phyloP scores from a whole-genome alignment of 768 basidiomycete genomes.

The Tricholoma hemisulphureum region DNA sequence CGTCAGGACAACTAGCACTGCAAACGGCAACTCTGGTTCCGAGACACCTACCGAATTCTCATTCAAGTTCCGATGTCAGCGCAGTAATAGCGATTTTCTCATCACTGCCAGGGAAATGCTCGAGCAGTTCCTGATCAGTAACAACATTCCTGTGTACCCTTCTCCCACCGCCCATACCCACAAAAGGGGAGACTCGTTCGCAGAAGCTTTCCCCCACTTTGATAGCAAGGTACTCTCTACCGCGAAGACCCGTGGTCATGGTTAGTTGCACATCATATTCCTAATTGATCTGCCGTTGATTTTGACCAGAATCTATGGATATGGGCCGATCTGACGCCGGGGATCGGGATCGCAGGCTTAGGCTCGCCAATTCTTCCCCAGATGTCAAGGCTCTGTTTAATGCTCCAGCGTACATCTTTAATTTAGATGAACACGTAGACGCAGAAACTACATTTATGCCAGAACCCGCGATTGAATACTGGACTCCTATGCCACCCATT shows the following conservation, averaged over 20 bases:
- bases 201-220: conserved; percentile 95
- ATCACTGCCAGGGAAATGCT: conserved; percentile 88
- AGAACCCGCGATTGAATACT: conserved; percentile 62
- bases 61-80: conserved; percentile 94
- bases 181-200: conserved; percentile 88
- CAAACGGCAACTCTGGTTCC: conserved; percentile 47
- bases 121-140: conserved; percentile 84
- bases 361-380: conserved; percentile 86
- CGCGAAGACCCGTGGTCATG: conserved; percentile 65
- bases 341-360: conserved; percentile 70
- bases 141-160: conserved; percentile 82
- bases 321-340: conserved; percentile 70
- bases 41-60: conserved; percentile 74
- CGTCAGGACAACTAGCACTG: conserved; percentile 51
- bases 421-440: conserved; percentile 72
- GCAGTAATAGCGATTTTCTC: conserved; percentile 92
- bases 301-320: conserved; percentile 66
- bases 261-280: conserved; percentile 27
- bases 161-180: conserved; percentile 76
- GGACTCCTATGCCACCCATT: conserved; percentile 75
- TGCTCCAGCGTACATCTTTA: conserved; percentile 78
- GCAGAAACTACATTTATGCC: conserved; percentile 57
- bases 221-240: conserved; percentile 91
- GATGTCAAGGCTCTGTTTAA: conserved; percentile 96
- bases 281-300: neutral